Conservation (phyloP, 1,284 basidiomycete species). For the Prillingera fragicola region DNA sequence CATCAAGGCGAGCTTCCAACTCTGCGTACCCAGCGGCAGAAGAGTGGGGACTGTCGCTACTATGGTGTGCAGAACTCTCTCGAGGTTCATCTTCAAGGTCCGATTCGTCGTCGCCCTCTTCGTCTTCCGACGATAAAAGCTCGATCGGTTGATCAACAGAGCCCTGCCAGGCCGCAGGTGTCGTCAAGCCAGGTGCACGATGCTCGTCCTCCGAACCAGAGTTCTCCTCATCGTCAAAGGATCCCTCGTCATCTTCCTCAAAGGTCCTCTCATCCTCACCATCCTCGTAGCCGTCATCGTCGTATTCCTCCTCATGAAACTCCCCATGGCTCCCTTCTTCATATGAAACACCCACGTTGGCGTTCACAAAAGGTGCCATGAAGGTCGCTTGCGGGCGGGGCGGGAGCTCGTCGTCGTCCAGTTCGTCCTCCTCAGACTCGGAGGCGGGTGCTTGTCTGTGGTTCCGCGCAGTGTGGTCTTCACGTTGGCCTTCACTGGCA, state of each 20-base stretch:
- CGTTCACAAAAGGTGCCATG: background rate
- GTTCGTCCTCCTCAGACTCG: background rate
- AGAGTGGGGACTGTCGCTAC: too few relatives aligned
- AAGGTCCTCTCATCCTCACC: background rate
- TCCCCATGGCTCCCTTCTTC: slow-evolving; percentile 1
- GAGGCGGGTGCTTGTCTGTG: background rate
- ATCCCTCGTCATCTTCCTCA: background rate
- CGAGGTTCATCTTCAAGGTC: background rate
- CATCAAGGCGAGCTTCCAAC: too few relatives aligned
- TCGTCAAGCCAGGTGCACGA: background rate
- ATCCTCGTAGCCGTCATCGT: background rate
- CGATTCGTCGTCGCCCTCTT: background rate
- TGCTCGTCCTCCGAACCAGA: background rate
- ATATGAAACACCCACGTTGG: background rate
- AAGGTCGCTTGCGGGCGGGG: background rate
- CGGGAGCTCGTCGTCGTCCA: background rate
- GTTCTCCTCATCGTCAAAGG: background rate
- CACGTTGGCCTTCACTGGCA: background rate
- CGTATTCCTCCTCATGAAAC: background rate
- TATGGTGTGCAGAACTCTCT: too few relatives aligned
- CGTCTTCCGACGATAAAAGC: background rate
- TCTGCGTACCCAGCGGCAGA: too few relatives aligned
- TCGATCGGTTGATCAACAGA: background rate
- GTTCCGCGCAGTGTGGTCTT: background rate
- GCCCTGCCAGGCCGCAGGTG: background rate